phyloP scores from a whole-genome alignment of 2,329 filamentous ascomycete species.

The Akanthomyces lecanii region DNA sequence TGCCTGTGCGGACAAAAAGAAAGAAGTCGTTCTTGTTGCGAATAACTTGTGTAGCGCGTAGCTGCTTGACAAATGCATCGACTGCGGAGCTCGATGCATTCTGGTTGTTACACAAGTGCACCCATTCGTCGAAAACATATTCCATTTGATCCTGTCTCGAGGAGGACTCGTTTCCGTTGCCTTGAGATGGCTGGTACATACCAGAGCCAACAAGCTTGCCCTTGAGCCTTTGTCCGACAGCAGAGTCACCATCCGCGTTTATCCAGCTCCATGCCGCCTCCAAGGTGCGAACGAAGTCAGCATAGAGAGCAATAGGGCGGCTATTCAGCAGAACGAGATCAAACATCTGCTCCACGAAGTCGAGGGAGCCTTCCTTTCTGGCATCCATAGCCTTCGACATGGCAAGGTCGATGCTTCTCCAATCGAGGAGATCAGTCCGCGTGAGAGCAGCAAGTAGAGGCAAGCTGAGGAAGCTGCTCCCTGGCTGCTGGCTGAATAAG shows the following conservation, averaged over 20 bases:
- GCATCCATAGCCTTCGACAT: constrained; percentile 69
- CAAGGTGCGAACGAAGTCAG: constrained; percentile 80
- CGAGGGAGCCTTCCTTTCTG: constrained; percentile 66
- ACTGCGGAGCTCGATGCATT: constrained; percentile 68
- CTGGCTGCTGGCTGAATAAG: constrained; percentile 54
- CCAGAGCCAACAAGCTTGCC: constrained; percentile 48
- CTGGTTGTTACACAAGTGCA: constrained; percentile 73
- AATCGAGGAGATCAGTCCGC: constrained; percentile 58
- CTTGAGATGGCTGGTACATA: constrained; percentile 35
- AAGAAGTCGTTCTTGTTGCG: constrained; percentile 71
- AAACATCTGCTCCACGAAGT: constrained; percentile 75
- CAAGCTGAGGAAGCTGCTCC: constrained; percentile 52
- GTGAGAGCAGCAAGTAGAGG: constrained; percentile 55
- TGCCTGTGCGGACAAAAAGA: constrained; percentile 72
- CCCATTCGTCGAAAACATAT: constrained; percentile 96
- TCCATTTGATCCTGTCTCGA: constrained; percentile 79
- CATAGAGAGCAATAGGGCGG: constrained; percentile 70
- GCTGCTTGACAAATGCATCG: constrained; percentile 75
- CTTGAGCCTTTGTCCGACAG: constrained; percentile 66
- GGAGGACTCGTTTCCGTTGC: constrained; percentile 45
- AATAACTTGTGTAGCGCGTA: constrained; percentile 71
- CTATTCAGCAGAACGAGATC: constrained; percentile 76
- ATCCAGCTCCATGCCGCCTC: constrained; percentile 81
- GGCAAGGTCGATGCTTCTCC: constrained; percentile 63
- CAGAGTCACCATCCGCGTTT: constrained; percentile 62